phyloP scores from a whole-genome alignment of 306 rosid species.

The Castanea mollissima region DNA sequence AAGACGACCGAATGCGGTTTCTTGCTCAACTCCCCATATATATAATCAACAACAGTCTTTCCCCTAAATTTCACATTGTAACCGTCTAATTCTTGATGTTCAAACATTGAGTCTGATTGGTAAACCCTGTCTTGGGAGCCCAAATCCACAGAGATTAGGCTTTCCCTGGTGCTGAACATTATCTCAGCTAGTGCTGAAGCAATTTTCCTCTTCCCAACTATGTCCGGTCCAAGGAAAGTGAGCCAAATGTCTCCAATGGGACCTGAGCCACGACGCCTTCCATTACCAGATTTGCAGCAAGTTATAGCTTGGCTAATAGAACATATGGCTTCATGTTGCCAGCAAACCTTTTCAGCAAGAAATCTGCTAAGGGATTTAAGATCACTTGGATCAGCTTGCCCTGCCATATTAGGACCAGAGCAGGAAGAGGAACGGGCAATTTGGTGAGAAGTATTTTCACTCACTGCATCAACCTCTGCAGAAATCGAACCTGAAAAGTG shows the following conservation, averaged over 20 bases:
- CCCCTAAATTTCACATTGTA: slow-evolving; percentile 59
- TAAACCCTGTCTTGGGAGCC: slow-evolving; percentile 36
- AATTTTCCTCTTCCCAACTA: slow-evolving; percentile 71
- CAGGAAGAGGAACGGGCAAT: slow-evolving; percentile 42
- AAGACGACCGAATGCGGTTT: slow-evolving; percentile 65
- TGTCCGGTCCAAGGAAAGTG: slow-evolving; percentile 79
- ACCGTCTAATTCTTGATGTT: slow-evolving; percentile 34
- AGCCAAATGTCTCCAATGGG: slow-evolving; percentile 75
- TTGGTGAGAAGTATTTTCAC: slow-evolving; percentile 32
- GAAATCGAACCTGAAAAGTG: slow-evolving; percentile 57
- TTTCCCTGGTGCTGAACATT: slow-evolving; percentile 51
- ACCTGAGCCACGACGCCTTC: slow-evolving; percentile 41
- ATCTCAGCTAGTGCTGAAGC: slow-evolving; percentile 67
- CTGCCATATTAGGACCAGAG: slow-evolving; percentile 40
- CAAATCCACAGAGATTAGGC: slow-evolving; percentile 65
- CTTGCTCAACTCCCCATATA: slow-evolving; percentile 75
- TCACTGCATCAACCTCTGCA: slow-evolving; percentile 42
- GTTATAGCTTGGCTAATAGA: slow-evolving; percentile 50
- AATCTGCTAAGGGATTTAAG: slow-evolving; percentile 54
- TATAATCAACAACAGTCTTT: slow-evolving; percentile 61
- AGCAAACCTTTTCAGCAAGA: slow-evolving; percentile 60
- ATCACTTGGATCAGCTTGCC: slow-evolving; percentile 49
- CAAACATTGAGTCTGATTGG: slow-evolving; percentile 39
- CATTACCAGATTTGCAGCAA: slow-evolving; percentile 42
- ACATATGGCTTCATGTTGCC: slow-evolving; percentile 82